Evolutionary conservation across 2,329 filamentous ascomycete species (phyloP).

Genomic region (Aspergillus cejpii): DNA sequence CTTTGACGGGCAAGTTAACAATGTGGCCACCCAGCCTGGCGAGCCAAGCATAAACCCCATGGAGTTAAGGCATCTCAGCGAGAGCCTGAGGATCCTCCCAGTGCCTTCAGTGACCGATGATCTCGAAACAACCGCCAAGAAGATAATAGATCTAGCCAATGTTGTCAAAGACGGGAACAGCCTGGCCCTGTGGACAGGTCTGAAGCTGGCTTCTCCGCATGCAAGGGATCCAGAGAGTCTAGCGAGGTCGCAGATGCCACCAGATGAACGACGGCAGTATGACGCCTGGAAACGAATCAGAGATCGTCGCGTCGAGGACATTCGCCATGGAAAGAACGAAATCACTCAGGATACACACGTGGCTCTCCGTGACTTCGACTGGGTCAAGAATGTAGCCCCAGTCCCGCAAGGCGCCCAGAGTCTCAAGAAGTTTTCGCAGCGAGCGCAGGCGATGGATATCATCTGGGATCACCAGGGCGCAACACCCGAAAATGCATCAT

Average conservation of each 20-base stretch:
- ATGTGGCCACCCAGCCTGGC: not conserved
- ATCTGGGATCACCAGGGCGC: conserved; percentile 18
- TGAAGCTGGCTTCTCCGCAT: conserved; percentile 7
- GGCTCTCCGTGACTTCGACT: conserved; percentile 10
- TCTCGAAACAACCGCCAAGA: conserved; percentile 14
- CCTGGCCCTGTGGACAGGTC: conserved; percentile 17
- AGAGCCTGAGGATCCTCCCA: conserved; percentile 8
- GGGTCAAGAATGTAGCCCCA: conserved; percentile 13
- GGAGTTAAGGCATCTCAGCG: conserved; percentile 3
- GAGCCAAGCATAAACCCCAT: conserved; percentile 1
- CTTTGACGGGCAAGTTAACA: not conserved
- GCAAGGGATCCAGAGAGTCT: conserved; percentile 8
- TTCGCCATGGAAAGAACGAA: not conserved
- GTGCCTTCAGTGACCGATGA: conserved; percentile 14
- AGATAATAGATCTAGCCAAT: conserved; percentile 13
- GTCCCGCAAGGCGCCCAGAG: conserved; percentile 16
- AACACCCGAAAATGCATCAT: conserved; percentile 21
- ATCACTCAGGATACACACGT: not conserved
- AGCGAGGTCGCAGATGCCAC: conserved; percentile 13
- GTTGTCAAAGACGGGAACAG: conserved; percentile 14
- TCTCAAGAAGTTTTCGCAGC: conserved; percentile 14
- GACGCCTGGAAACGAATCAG: conserved; percentile 11
- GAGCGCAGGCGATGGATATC: conserved; percentile 18
- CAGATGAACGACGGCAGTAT: conserved; percentile 11
- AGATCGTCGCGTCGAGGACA: not conserved